These are phyloP conservation scores for Hyaloscypha variabilis DNA, from an alignment of 495 filamentous ascomycete species.

Conservation along the genomic window DNA sequence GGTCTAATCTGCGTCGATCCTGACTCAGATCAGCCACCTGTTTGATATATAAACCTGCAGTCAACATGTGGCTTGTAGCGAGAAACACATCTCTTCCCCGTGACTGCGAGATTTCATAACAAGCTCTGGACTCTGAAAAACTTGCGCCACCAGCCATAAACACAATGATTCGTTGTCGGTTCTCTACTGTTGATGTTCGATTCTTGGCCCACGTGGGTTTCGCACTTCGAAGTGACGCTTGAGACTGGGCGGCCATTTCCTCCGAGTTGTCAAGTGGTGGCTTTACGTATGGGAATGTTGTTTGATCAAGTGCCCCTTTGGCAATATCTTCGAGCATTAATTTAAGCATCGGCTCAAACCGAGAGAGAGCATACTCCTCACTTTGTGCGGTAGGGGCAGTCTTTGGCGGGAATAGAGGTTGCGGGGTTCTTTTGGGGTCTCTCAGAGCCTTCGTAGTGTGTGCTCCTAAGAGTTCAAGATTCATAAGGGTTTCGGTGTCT, in stretches of 20 bases:
- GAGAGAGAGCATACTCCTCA: slow-evolving; percentile 67
- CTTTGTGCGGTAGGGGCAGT: slow-evolving; percentile 49
- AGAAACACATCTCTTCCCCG: slow-evolving; percentile 83
- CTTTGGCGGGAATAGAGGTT: slow-evolving; percentile 69
- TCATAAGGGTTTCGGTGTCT: slow-evolving; percentile 72
- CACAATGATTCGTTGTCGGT: slow-evolving; percentile 86
- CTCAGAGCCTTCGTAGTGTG: slow-evolving; percentile 74
- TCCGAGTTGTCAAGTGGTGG: slow-evolving; percentile 67
- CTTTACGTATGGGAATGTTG: slow-evolving; percentile 78
- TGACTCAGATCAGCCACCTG: slow-evolving; percentile 79
- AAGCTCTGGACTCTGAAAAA: slow-evolving; percentile 83
- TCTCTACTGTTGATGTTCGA: slow-evolving; percentile 72
- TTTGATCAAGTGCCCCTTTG: slow-evolving; percentile 66
- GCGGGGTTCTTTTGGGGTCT: slow-evolving; percentile 65
- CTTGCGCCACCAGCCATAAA: slow-evolving; percentile 97
- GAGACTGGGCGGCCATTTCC: slow-evolving; percentile 57
- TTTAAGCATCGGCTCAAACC: slow-evolving; percentile 74
- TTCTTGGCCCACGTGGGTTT: slow-evolving; percentile 95
- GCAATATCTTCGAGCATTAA: slow-evolving; percentile 77
- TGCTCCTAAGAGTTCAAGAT: slow-evolving; percentile 81
- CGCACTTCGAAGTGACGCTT: slow-evolving; percentile 79
- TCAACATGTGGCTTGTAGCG: slow-evolving; percentile 89
- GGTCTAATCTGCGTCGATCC: slow-evolving; percentile 72
- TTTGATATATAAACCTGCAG: slow-evolving; percentile 74
- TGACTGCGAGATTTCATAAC: slow-evolving; percentile 80